Evolutionary conservation across 768 basidiomycete species (phyloP), one percentile per base, ranked within the genome.

Genomic region (Tulasnella sp.): DNA sequence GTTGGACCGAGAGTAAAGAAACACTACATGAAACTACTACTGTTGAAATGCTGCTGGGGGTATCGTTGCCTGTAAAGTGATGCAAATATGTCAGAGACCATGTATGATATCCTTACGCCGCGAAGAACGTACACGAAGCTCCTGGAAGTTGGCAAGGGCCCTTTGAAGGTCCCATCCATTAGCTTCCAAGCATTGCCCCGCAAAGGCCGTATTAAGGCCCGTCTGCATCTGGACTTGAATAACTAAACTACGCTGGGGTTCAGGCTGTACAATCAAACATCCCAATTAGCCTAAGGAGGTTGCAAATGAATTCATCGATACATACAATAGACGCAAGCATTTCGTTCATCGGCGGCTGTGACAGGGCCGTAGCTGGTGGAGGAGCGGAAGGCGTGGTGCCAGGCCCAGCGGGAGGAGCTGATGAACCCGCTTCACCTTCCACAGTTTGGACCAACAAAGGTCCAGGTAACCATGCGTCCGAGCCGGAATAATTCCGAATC

Each of bases 101-200:
- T 25, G 31, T 31, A n/a, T 6, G 35, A 21, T 23, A 37, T 19
- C 14, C 17, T 1, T 23, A 19, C 45, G 48, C 14, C 45, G n/a
- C 12, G 17, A 27, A 34, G 29, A 54, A 60, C 62, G 61, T 32
- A 66, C 67, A 59, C 66, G 67, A 64, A 97, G 85, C 67, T 86
- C 76, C 65, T 90, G 81, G 69, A 91, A 98, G 65, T 94, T 93
- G 49, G 77, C 75, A 23, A 90, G 65, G 0, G 96, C 96, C 58
- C 76, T 74, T 42, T 81, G 80, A 49, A 86, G 63, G 66, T 92
- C 80, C 92, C 92, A 98, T 6, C 72, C 80, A 65, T 93, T 96
- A 48, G 81, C 82, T 62, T 79, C 74, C 59, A 98, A 69, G 66
- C 94, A 97, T 59, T 96, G 82, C n/a, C 84, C 71, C 5, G 90